phyloP scores from a whole-genome alignment of 2,329 filamentous ascomycete genomes.

The Aureobasidium vineae region DNA sequence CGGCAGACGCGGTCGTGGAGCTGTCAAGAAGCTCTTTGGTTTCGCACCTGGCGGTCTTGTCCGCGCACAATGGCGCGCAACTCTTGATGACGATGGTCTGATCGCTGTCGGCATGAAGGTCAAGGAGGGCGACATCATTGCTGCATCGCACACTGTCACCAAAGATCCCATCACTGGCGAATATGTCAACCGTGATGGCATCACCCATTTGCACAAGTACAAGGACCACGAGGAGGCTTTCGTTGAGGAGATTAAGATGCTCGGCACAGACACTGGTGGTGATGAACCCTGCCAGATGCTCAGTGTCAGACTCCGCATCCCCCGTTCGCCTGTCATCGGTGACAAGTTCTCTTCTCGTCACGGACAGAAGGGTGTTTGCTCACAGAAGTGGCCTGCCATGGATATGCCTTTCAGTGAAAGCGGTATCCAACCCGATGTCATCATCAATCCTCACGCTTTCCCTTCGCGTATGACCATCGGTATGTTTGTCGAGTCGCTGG shows the following conservation, averaged over 20 bases:
- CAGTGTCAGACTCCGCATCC: conserved; percentile 89
- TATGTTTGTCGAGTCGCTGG: conserved; percentile 97
- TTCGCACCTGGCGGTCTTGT: conserved; percentile 77
- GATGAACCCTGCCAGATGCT: conserved; percentile 82
- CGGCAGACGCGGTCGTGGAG: conserved; percentile 48
- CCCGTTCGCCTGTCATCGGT: conserved; percentile 86
- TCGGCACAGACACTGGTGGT: conserved; percentile 82
- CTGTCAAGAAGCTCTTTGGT: conserved; percentile 80
- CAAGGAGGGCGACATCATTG: conserved; percentile 77
- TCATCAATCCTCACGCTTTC: conserved; percentile 99
- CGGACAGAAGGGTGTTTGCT: conserved; percentile 96
- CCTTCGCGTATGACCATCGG: conserved; percentile 99
- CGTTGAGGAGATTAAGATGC: conserved; percentile 87
- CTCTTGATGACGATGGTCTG: conserved; percentile 83
- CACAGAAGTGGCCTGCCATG: conserved; percentile 88
- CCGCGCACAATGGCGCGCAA: conserved; percentile 66
- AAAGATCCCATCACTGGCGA: conserved; percentile 69
- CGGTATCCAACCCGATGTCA: conserved; percentile 94
- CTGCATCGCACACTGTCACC: conserved; percentile 84
- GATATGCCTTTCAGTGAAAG: conserved; percentile 98
- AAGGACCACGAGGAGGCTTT: conserved; percentile 87
- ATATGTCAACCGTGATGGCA: conserved; percentile 79
- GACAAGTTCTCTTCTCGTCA: conserved; percentile 99
- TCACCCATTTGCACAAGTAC: conserved; percentile 89
- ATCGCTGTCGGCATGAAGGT: conserved; percentile 77